These are phyloP conservation scores for Aspergillus kassunensis DNA, from an alignment of 495 filamentous ascomycete species.

Conservation along the genomic window DNA sequence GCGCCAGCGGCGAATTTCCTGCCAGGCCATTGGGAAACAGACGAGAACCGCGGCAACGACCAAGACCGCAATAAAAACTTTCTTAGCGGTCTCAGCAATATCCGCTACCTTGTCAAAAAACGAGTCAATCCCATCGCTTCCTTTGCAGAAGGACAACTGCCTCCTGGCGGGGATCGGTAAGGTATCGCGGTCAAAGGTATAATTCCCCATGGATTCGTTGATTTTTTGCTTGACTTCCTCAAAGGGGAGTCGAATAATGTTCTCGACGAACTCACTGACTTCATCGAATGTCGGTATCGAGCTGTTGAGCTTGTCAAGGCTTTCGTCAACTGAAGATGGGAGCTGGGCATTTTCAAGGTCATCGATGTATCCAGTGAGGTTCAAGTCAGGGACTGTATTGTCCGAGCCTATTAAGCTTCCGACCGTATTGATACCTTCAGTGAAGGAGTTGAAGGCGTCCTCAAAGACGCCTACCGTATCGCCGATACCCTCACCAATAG, in stretches of 20 bases:
- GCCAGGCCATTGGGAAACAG: conserved; percentile 71
- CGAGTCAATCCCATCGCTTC: conserved; percentile 74
- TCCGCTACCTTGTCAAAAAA: conserved; percentile 75
- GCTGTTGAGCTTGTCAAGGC: conserved; percentile 63
- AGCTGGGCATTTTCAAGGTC: conserved; percentile 68
- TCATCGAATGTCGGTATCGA: conserved; percentile 79
- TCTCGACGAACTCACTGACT: conserved; percentile 71
- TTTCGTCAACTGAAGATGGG: conserved; percentile 57
- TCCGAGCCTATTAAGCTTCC: conserved; percentile 26
- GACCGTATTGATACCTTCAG: conserved; percentile 38
- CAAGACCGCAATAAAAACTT: conserved; percentile 69
- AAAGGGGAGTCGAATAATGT: conserved; percentile 72
- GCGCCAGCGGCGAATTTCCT: conserved; percentile 77
- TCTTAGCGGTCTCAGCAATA: conserved; percentile 58
- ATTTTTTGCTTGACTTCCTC: conserved; percentile 67
- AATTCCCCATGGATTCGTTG: conserved; percentile 60
- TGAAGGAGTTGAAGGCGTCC: conserved; percentile 56
- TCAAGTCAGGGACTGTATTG: conserved; percentile 44
- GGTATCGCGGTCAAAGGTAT: conserved; percentile 68
- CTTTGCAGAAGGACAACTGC: conserved; percentile 79
- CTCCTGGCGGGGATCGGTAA: conserved; percentile 82
- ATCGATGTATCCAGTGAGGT: conserved; percentile 56
- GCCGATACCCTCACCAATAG: conserved; percentile 59
- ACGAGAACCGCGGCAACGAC: conserved; percentile 64
- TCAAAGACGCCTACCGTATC: conserved; percentile 54